Evolutionary conservation across 495 filamentous ascomycete species (phyloP), one percentile per base, ranked within the genome.

Genomic region (Xylaria nigripes): DNA sequence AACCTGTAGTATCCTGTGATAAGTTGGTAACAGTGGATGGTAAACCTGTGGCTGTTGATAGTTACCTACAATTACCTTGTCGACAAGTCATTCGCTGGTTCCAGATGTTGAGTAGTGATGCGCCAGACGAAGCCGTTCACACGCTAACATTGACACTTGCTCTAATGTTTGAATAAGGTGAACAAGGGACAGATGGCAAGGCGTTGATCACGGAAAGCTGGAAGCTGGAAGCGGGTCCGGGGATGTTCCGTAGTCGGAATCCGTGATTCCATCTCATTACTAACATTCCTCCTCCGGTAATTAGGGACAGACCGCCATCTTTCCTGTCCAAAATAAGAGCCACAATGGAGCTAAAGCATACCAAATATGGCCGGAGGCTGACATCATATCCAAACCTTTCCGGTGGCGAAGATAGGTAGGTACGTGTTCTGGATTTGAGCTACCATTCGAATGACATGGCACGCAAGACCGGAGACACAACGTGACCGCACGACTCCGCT

Each of bases 321-420:
- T n/a, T n/a, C n/a, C n/a, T n/a, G n/a, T n/a, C n/a, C n/a, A n/a
- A n/a, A n/a, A n/a, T n/a, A n/a, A n/a, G n/a, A n/a, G n/a, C n/a
- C n/a, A n/a, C n/a, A n/a, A n/a, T n/a, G n/a, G n/a, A n/a, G n/a
- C n/a, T n/a, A n/a, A n/a, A n/a, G n/a, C n/a, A n/a, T n/a, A n/a
- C n/a, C n/a, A n/a, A n/a, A n/a, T n/a, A n/a, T 29, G 27, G 27
- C 42, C 29, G 34, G 19, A 54, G 42, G 32, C 42, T 54, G 44
- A 7, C 25, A 38, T 18, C 25, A 7, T n/a, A n/a, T n/a, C n/a
- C 22, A 40, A 34, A 21, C 51, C 16, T 32, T 27, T n/a, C 8
- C n/a, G n/a, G n/a, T n/a, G n/a, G n/a, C 25, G 25, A 29, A 9
- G 4, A 3, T 29, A 29, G 25, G 25, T 29, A 29, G 25, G 25